Evolutionary conservation across 306 rosid genomes (phyloP).

Genomic region (Gastrolobium villosum): DNA sequence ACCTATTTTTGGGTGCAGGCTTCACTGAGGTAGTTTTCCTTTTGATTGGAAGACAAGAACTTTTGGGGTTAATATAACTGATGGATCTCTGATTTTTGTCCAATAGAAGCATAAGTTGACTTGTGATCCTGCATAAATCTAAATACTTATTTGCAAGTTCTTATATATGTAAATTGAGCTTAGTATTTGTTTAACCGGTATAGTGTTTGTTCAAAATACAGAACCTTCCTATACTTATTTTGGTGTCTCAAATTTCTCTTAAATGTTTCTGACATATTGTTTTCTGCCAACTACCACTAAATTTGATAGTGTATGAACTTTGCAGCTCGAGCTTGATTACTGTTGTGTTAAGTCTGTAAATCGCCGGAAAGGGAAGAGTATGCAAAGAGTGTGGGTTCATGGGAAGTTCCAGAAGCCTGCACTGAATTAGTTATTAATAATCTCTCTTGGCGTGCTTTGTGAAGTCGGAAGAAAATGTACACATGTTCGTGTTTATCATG

Average conservation of each 20-base stretch:
- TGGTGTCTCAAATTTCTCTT: constrained; percentile 35
- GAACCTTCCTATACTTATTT: constrained; percentile 34
- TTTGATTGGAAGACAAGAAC: constrained; percentile 30
- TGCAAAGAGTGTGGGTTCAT: constrained; percentile 96
- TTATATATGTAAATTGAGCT: constrained; percentile 26
- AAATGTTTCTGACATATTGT: constrained; percentile 34
- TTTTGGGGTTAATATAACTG: constrained; percentile 31
- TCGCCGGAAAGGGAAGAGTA: constrained; percentile 80
- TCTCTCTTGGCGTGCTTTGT: constrained; percentile 13
- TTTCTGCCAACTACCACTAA: constrained; percentile 15
- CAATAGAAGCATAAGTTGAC: constrained; percentile 23
- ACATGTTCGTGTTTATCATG: not conserved
- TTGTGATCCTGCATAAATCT: constrained; percentile 36
- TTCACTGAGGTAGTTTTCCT: constrained; percentile 75
- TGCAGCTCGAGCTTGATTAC: constrained; percentile 89
- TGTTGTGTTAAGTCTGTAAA: constrained; percentile 89
- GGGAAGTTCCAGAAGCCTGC: constrained; percentile 90
- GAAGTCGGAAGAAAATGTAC: constrained; percentile 7
- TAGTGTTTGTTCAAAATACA: constrained; percentile 21
- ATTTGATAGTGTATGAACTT: constrained; percentile 40
- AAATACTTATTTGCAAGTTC: constrained; percentile 7
- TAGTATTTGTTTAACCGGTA: constrained; percentile 10
- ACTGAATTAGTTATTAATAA: constrained; percentile 40
- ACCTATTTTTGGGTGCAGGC: constrained; percentile 80
- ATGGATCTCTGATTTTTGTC: constrained; percentile 15